phyloP scores from a whole-genome alignment of 176 grass and related monocot species.

The Puya raimondii region DNA sequence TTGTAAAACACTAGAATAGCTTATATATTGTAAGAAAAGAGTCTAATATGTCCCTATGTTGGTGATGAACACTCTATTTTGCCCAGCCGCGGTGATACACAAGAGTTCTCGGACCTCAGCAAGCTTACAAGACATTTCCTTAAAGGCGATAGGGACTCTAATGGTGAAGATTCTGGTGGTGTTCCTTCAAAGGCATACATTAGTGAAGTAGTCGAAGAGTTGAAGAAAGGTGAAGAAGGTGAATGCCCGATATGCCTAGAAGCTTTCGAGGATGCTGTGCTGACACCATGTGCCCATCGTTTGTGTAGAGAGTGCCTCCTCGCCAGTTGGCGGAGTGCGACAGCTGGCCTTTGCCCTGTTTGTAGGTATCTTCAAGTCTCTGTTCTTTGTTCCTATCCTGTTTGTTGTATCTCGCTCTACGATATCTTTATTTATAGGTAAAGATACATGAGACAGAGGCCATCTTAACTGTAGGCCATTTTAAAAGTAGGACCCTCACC shows the following conservation, averaged over 20 bases:
- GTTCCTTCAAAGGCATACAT: slow-evolving; percentile 70
- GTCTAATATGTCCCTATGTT: background rate
- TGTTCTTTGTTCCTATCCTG: background rate
- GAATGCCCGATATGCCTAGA: slow-evolving; percentile 95
- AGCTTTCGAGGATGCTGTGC: slow-evolving; percentile 91
- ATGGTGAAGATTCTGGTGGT: slow-evolving; percentile 36
- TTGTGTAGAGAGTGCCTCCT: slow-evolving; percentile 89
- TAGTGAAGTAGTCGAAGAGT: slow-evolving; percentile 71
- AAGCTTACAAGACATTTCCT: slow-evolving; percentile 82
- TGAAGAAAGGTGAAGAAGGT: slow-evolving; percentile 75
- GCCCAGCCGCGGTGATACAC: slow-evolving; percentile 81
- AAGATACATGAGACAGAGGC: too few species aligned
- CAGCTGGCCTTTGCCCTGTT: slow-evolving; percentile 77
- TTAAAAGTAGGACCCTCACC: too few species aligned
- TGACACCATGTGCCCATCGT: slow-evolving; percentile 85
- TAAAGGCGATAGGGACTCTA: slow-evolving; percentile 37
- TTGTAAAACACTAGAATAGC: background rate
- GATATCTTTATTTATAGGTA: too few species aligned
- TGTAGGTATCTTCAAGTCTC: slow-evolving; percentile 46
- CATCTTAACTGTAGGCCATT: too few species aligned
- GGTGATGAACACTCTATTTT: slow-evolving; percentile 27
- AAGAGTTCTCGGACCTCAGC: slow-evolving; percentile 84
- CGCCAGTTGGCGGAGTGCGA: slow-evolving; percentile 65
- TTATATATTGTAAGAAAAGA: background rate
- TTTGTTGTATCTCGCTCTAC: background rate